A percentile compares a stretch with the other conserved stretches of the same genome.
Conservation (phyloP, 192 early-diverging fungal species). For the Pilobolus umbonatus region DNA sequence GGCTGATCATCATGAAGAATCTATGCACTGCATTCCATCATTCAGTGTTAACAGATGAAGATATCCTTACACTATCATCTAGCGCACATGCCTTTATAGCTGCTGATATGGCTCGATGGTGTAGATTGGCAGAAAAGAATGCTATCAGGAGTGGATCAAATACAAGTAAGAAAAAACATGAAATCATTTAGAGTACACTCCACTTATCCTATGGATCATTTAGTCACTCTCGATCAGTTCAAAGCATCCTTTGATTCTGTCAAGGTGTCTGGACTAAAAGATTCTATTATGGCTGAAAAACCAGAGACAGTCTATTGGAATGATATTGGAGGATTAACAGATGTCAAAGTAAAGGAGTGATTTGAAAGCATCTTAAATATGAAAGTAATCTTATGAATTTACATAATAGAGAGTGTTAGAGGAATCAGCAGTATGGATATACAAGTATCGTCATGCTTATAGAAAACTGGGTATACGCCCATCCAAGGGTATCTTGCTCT, state of each 20-base stretch:
- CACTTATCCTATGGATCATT: conserved; percentile 17
- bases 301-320: conserved; percentile 57
- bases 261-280: conserved; percentile 24
- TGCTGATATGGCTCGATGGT: conserved; percentile 49
- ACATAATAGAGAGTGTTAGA: conserved; percentile 50
- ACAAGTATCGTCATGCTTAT: conserved; percentile 61
- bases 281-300: conserved; percentile 37
- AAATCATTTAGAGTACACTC: background rate
- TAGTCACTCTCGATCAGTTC: conserved; percentile 34
- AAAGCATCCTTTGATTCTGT: conserved; percentile 31
- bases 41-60: background rate
- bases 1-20: conserved; percentile 33
- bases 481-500: conserved; percentile 78
- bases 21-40: background rate
- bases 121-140: conserved; percentile 24
- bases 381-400: background rate
- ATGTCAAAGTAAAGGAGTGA: conserved; percentile 53
- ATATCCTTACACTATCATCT: conserved; percentile 28
- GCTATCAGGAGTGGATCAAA: conserved; percentile 1
- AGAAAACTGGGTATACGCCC: conserved; percentile 62
- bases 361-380: background rate
- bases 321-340: conserved; percentile 77
- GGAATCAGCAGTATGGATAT: conserved; percentile 78
- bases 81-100: conserved; percentile 53
- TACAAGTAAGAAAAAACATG: conserved; percentile 28